These are phyloP conservation scores for Ceratobasidium sp. DNA, from an alignment of 1,284 basidiomycete genomes.

Conservation along the genomic window DNA sequence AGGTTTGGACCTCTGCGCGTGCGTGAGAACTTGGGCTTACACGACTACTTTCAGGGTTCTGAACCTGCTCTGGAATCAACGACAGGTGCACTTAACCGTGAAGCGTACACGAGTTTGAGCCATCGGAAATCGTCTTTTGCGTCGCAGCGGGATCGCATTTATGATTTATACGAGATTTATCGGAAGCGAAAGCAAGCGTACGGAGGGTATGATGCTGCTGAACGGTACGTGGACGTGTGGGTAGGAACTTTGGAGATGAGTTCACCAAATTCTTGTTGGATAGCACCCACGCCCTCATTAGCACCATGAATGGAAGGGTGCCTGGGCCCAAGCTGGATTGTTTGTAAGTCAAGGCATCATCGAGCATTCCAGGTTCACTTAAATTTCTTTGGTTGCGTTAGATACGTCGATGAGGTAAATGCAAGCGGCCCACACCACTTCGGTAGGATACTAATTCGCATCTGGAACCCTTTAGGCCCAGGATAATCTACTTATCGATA, in stretches of 20 bases:
- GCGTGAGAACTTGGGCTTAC: slow-evolving; percentile 62
- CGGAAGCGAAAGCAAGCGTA: slow-evolving; percentile 62
- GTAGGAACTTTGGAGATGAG: background rate
- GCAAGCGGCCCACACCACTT: background rate
- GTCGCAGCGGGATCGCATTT: slow-evolving; percentile 63
- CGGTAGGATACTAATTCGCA: background rate
- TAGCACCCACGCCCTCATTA: slow-evolving; percentile 45
- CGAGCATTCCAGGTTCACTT: background rate
- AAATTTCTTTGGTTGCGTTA: slow-evolving; percentile 64
- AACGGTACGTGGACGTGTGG: slow-evolving; percentile 61
- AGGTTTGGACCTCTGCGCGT: slow-evolving; percentile 3
- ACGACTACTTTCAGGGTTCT: slow-evolving; percentile 66
- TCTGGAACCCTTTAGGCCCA: slow-evolving; percentile 56
- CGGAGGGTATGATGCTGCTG: slow-evolving; percentile 72
- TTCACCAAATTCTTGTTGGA: background rate
- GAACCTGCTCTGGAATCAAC: slow-evolving; percentile 62
- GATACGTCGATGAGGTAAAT: slow-evolving; percentile 78
- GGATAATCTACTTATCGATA: slow-evolving; percentile 77
- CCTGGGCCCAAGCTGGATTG: slow-evolving; percentile 24
- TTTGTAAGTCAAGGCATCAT: slow-evolving; percentile 54
- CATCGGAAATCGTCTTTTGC: slow-evolving; percentile 68
- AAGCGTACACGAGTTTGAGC: slow-evolving; percentile 65
- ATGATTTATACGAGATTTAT: slow-evolving; percentile 70
- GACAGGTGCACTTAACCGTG: slow-evolving; percentile 61
- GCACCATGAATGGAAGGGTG: slow-evolving; percentile 1